phyloP scores from a whole-genome alignment of 1,139 yeast species.

The Candida smagusa region DNA sequence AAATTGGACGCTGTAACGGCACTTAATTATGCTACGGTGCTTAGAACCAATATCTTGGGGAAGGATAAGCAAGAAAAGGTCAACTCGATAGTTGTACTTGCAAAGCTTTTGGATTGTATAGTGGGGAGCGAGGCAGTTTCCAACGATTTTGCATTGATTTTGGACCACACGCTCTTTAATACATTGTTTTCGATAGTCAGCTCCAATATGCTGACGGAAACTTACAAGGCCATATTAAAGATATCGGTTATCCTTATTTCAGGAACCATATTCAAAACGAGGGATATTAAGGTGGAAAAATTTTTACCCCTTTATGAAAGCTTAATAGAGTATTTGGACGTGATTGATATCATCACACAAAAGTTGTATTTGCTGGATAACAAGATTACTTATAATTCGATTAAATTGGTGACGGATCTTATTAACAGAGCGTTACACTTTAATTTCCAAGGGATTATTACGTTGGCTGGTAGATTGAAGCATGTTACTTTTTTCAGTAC shows the following conservation, averaged over 20 bases:
- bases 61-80: conserved; percentile 51
- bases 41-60: conserved; percentile 41
- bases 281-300: conserved; percentile 31
- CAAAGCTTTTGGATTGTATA: conserved; percentile 48
- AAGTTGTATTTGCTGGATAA: conserved; percentile 43
- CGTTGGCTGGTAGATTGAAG: conserved; percentile 43
- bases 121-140: conserved; percentile 38
- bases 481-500: conserved; percentile 45
- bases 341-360: conserved; percentile 39
- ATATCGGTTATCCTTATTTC: conserved; percentile 43
- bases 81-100: conserved; percentile 51
- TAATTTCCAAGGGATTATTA: conserved; percentile 38
- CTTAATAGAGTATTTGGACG: conserved; percentile 41
- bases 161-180: conserved; percentile 42
- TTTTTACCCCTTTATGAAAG: conserved; percentile 41
- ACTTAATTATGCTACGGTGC: conserved; percentile 32
- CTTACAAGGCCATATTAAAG: conserved; percentile 48
- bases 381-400: conserved; percentile 43
- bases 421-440: conserved; percentile 41
- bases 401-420: conserved; percentile 46
- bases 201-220: conserved; percentile 46
- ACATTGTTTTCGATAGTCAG: conserved; percentile 45
- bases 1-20: conserved; percentile 37
- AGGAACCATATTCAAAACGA: conserved; percentile 41
- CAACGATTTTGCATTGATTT: conserved; percentile 33